Evolutionary conservation across 352 stramenopile genomes (phyloP).

Genomic region (Globisporangium cederbergense): DNA sequence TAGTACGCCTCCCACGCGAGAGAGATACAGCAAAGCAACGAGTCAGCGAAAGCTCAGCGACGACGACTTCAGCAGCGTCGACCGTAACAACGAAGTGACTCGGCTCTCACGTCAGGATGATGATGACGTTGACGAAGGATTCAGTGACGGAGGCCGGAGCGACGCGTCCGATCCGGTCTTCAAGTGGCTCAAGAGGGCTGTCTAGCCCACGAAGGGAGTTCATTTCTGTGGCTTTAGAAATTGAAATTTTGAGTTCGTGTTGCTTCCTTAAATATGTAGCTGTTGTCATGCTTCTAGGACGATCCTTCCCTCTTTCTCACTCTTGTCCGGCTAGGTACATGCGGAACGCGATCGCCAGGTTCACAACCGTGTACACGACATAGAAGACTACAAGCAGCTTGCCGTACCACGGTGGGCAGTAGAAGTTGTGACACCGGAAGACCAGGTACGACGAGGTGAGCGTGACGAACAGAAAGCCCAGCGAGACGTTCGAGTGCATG

Average conservation of each 20-base stretch:
- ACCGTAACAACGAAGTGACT: slow-evolving; percentile 6
- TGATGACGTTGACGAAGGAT: slow-evolving; percentile 13
- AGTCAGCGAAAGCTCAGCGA: background rate
- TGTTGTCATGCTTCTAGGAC: background rate
- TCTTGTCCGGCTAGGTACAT: slow-evolving; percentile 9
- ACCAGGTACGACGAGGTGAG: slow-evolving; percentile 50
- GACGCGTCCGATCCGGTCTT: slow-evolving; percentile 51
- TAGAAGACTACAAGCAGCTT: slow-evolving; percentile 70
- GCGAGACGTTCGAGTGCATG: slow-evolving; percentile 64
- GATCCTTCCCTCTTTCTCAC: background rate
- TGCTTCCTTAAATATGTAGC: slow-evolving; percentile 7
- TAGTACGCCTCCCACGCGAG: background rate
- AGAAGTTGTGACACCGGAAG: slow-evolving; percentile 49
- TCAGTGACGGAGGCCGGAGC: slow-evolving; percentile 35
- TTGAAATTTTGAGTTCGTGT: background rate
- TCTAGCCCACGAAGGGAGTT: slow-evolving; percentile 17
- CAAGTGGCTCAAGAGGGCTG: slow-evolving; percentile 49
- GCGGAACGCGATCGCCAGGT: slow-evolving; percentile 53
- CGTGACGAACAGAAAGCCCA: slow-evolving; percentile 64
- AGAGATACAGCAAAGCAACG: background rate
- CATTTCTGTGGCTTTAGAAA: slow-evolving; percentile 6
- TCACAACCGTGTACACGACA: slow-evolving; percentile 64
- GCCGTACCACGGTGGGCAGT: slow-evolving; percentile 67
- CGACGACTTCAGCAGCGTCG: slow-evolving; percentile 1
- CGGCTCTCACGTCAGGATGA: slow-evolving; percentile 2